Conservation (phyloP, 352 stramenopile species). For the Globisporangium emineosum region DNA sequence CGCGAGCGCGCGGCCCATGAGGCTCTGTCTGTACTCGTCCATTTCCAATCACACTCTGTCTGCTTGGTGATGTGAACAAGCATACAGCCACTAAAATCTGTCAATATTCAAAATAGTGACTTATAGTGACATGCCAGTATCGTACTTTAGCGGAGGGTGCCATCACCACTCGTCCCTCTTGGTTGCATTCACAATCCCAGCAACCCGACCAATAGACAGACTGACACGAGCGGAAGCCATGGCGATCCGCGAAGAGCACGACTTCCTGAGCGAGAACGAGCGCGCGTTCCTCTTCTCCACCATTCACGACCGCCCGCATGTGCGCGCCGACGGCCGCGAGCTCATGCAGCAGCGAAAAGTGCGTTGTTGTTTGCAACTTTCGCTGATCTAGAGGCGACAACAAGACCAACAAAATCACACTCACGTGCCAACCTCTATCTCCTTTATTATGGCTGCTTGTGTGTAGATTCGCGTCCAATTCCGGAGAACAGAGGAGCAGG, state of each 20-base stretch:
- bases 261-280: slow-evolving; percentile 82
- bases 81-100: not conserved
- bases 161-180: slow-evolving; percentile 18
- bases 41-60: slow-evolving; percentile 20
- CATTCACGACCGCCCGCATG: slow-evolving; percentile 50
- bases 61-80: not conserved
- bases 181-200: not conserved
- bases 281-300: slow-evolving; percentile 71
- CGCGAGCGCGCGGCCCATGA: slow-evolving; percentile 56
- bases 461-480: slow-evolving; percentile 75
- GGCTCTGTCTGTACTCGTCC: slow-evolving; percentile 61
- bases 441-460: not conserved
- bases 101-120: slow-evolving; percentile 2
- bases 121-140: not conserved
- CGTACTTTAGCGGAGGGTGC: slow-evolving; percentile 17
- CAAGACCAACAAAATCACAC: not conserved
- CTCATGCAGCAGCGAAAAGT: slow-evolving; percentile 80
- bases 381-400: not conserved
- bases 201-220: not conserved
- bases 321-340: slow-evolving; percentile 73
- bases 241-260: slow-evolving; percentile 57
- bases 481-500: slow-evolving; percentile 66
- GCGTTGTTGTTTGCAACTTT: not conserved
- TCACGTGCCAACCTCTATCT: not conserved
- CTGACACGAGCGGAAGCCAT: slow-evolving; percentile 15